phyloP scores from a whole-genome alignment of 2,329 filamentous ascomycete species.

The Rachicladosporium sp. region DNA sequence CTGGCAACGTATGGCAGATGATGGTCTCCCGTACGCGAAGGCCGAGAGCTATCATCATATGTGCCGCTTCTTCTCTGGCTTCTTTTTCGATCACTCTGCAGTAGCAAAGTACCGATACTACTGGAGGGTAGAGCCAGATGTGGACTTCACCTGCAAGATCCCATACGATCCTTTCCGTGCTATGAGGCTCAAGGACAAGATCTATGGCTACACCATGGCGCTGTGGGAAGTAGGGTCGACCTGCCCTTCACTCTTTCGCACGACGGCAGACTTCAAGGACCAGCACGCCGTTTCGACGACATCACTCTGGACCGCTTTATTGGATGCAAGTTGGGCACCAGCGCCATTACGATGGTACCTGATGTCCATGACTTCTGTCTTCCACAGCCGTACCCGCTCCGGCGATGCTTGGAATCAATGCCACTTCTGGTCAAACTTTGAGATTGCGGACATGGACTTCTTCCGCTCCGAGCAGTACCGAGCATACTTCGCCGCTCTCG shows the following conservation, averaged over 20 bases:
- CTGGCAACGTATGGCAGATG: neutral
- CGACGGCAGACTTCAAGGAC: conserved; percentile 27
- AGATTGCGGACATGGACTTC: conserved; percentile 38
- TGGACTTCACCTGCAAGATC: conserved; percentile 41
- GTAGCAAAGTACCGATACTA: conserved; percentile 44
- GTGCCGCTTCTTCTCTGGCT: conserved; percentile 29
- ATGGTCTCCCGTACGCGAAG: conserved; percentile 6
- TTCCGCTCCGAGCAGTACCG: conserved; percentile 38
- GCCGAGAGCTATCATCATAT: conserved; percentile 26
- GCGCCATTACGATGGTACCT: conserved; percentile 30
- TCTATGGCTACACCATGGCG: conserved; percentile 41
- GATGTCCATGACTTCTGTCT: conserved; percentile 9
- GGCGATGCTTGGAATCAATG: conserved; percentile 37
- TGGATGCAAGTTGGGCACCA: conserved; percentile 9
- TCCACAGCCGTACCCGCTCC: conserved; percentile 5
- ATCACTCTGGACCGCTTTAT: conserved; percentile 8
- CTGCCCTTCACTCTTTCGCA: conserved; percentile 35
- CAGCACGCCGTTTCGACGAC: conserved; percentile 25
- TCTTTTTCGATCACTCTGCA: conserved; percentile 29
- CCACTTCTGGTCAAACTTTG: conserved; percentile 42
- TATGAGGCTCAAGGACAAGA: conserved; percentile 23
- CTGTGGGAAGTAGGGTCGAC: conserved; percentile 34
- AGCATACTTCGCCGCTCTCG: conserved; percentile 39
- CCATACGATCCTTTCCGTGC: conserved; percentile 28
- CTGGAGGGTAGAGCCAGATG: conserved; percentile 49